Conservation (phyloP, 345 rosid species). For the Ceriops decandra region DNA sequence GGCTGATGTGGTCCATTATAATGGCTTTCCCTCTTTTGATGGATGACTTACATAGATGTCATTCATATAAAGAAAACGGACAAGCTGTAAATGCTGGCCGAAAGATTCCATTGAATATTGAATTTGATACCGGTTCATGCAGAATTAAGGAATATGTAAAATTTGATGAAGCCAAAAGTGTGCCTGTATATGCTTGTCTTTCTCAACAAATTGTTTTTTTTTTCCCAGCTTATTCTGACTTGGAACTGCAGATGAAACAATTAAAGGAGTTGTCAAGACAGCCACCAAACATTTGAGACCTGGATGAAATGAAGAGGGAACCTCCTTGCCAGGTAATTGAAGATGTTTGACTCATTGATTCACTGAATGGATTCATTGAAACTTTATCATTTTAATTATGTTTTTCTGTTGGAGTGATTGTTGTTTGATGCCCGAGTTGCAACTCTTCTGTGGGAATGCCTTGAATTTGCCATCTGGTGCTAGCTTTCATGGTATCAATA, state of each 20-base stretch:
- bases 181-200: neutral
- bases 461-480: slow-evolving; percentile 78
- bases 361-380: neutral
- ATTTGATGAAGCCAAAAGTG: slow-evolving; percentile 73
- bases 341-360: neutral
- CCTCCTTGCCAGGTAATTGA: slow-evolving; percentile 76
- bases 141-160: slow-evolving; percentile 59
- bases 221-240: neutral
- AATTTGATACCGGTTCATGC: slow-evolving; percentile 51
- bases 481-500: slow-evolving; percentile 90
- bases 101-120: slow-evolving; percentile 82
- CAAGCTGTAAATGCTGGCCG: slow-evolving; percentile 67
- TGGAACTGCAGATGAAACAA: slow-evolving; percentile 50
- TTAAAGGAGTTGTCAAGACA: slow-evolving; percentile 60
- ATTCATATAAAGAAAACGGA: slow-evolving; percentile 80
- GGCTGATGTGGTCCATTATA: slow-evolving; percentile 5
- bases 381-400: neutral
- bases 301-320: slow-evolving; percentile 92
- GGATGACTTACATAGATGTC: slow-evolving; percentile 86
- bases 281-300: slow-evolving; percentile 93
- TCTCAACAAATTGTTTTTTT: neutral
- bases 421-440: slow-evolving; percentile 18
- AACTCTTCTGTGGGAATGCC: slow-evolving; percentile 96
- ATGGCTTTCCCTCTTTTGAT: slow-evolving; percentile 17
- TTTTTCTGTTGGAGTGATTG: slow-evolving; percentile 12